phyloP scores from a whole-genome alignment of 2,329 filamentous ascomycete genomes.

The Beauveria australis region DNA sequence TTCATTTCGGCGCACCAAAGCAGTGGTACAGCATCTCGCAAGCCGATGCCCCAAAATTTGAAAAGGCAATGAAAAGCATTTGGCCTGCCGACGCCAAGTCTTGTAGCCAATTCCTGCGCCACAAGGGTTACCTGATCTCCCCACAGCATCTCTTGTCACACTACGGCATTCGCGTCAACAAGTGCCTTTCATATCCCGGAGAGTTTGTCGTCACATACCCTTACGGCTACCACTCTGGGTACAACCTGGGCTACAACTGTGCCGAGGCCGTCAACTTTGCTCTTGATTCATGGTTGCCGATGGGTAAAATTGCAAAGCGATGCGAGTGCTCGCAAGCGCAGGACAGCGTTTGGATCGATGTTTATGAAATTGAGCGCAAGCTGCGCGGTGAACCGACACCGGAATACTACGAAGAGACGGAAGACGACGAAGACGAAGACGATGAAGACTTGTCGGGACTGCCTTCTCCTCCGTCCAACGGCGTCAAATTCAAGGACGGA shows the following conservation, averaged over 20 bases:
- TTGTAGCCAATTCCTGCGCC: slow-evolving; percentile 89
- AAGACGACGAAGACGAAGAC: slow-evolving; percentile 55
- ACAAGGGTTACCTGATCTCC: slow-evolving; percentile 96
- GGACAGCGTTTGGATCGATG: slow-evolving; percentile 97
- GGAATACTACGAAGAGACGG: slow-evolving; percentile 71
- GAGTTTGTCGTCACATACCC: slow-evolving; percentile 98
- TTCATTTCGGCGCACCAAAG: slow-evolving; percentile 96
- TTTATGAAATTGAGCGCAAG: slow-evolving; percentile 91
- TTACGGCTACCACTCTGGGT: slow-evolving; percentile 96
- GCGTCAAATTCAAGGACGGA: slow-evolving; percentile 54
- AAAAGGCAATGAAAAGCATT: slow-evolving; percentile 88
- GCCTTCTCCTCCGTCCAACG: slow-evolving; percentile 69
- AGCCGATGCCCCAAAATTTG: slow-evolving; percentile 84
- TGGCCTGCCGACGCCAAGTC: slow-evolving; percentile 95
- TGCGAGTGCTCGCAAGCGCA: slow-evolving; percentile 92
- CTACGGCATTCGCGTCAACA: slow-evolving; percentile 94
- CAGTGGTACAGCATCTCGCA: slow-evolving; percentile 99
- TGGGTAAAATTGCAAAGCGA: slow-evolving; percentile 91
- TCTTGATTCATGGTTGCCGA: slow-evolving; percentile 88
- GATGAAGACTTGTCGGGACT: slow-evolving; percentile 55
- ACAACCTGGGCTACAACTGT: slow-evolving; percentile 97
- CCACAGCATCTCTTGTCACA: slow-evolving; percentile 78
- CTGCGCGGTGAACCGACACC: slow-evolving; percentile 74
- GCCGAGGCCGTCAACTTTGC: slow-evolving; percentile 98
- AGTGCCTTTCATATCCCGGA: slow-evolving; percentile 87